These are phyloP conservation scores for Nannizzia gypsea DNA, from an alignment of 2,329 filamentous ascomycete genomes.

Conservation along the genomic window DNA sequence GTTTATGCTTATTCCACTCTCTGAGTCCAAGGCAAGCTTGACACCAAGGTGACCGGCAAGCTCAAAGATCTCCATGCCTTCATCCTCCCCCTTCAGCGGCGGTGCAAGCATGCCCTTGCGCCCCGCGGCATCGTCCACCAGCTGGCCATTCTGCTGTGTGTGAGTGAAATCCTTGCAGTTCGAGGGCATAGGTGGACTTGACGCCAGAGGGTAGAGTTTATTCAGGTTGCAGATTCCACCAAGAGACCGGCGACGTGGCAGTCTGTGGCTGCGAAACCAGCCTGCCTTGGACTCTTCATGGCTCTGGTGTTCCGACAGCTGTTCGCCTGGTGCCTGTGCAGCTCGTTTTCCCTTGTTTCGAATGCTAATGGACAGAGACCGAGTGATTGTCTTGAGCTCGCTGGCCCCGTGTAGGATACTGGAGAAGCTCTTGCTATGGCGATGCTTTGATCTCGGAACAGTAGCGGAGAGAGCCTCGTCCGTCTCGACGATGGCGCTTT, in stretches of 20 bases:
- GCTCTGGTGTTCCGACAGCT: constrained; percentile 6
- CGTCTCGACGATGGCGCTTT: not conserved
- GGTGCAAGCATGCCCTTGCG: constrained; percentile 33
- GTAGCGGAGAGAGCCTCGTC: not conserved
- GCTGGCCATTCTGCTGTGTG: constrained; percentile 27
- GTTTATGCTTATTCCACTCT: constrained; percentile 40
- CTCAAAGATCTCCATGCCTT: constrained; percentile 18
- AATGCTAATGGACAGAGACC: constrained; percentile 31
- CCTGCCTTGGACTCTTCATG: constrained; percentile 17
- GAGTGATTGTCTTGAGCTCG: constrained; percentile 31
- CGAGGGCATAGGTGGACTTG: constrained; percentile 7
- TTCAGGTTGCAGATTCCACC: constrained; percentile 26
- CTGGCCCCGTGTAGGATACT: constrained; percentile 32
- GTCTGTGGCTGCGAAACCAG: constrained; percentile 21
- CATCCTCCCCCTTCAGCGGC: constrained; percentile 17
- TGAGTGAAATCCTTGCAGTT: constrained; percentile 23
- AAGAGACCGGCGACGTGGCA: constrained; percentile 28
- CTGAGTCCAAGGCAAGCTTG: constrained; percentile 31
- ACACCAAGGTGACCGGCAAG: constrained; percentile 15
- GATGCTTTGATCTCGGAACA: constrained; percentile 6
- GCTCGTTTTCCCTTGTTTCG: constrained; percentile 22
- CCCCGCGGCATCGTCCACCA: constrained; percentile 36
- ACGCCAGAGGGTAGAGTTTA: constrained; percentile 20
- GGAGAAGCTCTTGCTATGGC: constrained; percentile 31
- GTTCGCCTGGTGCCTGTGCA: constrained; percentile 2